Percentiles rank a stretch among this genome's conserved stretches.
These are phyloP conservation scores for Juncus effusus DNA, from an alignment of 176 grass and related monocot species.

Conservation along the genomic window DNA sequence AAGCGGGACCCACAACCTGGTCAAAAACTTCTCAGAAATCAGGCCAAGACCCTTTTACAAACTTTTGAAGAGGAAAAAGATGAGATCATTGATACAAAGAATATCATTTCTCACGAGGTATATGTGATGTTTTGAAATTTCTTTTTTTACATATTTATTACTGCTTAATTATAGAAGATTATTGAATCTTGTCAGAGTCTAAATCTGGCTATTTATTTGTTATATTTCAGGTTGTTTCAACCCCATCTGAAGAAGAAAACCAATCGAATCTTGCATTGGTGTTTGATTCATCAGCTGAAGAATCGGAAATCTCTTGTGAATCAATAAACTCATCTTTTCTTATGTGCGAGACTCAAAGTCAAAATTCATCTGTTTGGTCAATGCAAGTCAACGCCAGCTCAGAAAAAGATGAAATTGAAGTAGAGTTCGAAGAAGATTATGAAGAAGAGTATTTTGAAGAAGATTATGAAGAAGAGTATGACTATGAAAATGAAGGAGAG, in stretches of 20 bases:
- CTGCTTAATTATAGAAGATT: not conserved
- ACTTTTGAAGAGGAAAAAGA: conserved; percentile 12
- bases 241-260: not conserved
- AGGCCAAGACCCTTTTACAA: conserved; percentile 20
- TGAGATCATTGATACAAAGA: not conserved
- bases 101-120: not conserved
- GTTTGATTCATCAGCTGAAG: conserved; percentile 11
- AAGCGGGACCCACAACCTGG: conserved; percentile 12
- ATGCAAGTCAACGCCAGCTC: conserved; percentile 25
- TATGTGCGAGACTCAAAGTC: not conserved
- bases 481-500: not conserved
- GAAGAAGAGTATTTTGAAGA: not conserved
- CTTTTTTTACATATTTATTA: not conserved
- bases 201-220: not conserved
- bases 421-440: not conserved
- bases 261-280: not conserved
- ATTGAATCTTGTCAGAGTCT: not conserved
- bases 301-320: not conserved
- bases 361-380: conserved; percentile 25
- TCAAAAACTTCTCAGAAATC: not conserved
- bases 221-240: not conserved
- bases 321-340: not conserved
- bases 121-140: not conserved
- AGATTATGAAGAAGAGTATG: not conserved
- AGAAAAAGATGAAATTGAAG: conserved; percentile 13